Percentiles rank a stretch among this genome's conserved stretches.
These are phyloP conservation scores for Verticillium klebahnii DNA, from an alignment of 2,329 filamentous ascomycete species.

Conservation along the genomic window DNA sequence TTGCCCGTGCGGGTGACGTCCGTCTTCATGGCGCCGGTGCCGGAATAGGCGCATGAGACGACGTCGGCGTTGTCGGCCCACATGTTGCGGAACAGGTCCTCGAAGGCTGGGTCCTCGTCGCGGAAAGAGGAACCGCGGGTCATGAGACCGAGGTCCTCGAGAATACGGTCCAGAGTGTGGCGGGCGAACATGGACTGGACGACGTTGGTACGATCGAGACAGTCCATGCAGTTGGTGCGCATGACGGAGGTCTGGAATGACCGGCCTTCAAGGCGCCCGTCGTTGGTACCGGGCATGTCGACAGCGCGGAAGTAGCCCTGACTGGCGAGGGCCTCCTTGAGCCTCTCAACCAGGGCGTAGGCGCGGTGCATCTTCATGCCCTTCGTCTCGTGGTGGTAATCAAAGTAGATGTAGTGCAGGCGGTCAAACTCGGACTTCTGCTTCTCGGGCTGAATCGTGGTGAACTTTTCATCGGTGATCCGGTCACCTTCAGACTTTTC, in stretches of 20 bases:
- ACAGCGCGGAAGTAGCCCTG: conserved; percentile 92
- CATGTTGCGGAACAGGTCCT: conserved; percentile 89
- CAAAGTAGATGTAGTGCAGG: conserved; percentile 95
- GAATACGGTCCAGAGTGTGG: conserved; percentile 82
- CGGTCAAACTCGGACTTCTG: conserved; percentile 66
- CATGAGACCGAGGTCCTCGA: conserved; percentile 79
- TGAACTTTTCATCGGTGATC: conserved; percentile 74
- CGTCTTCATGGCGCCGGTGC: conserved; percentile 95
- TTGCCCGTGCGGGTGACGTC: conserved; percentile 94
- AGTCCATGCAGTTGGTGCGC: conserved; percentile 99
- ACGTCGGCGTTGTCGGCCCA: conserved; percentile 99
- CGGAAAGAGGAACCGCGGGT: conserved; percentile 71
- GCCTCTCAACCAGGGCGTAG: conserved; percentile 76
- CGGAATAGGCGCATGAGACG: conserved; percentile 87
- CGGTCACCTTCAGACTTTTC: conserved; percentile 63
- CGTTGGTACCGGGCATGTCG: conserved; percentile 69
- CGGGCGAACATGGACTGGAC: conserved; percentile 96
- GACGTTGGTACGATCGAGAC: conserved; percentile 94
- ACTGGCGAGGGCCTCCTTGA: conserved; percentile 68
- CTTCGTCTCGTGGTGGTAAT: conserved; percentile 97
- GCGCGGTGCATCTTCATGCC: conserved; percentile 91
- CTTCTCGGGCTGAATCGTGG: conserved; percentile 63
- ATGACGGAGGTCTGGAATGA: conserved; percentile 84
- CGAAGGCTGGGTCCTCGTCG: conserved; percentile 73
- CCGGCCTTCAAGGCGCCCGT: conserved; percentile 73